Evolutionary conservation across 177 flowering plant species (phyloP), one percentile per base, ranked within the genome.

Genomic region (Vitis hybrid): DNA sequence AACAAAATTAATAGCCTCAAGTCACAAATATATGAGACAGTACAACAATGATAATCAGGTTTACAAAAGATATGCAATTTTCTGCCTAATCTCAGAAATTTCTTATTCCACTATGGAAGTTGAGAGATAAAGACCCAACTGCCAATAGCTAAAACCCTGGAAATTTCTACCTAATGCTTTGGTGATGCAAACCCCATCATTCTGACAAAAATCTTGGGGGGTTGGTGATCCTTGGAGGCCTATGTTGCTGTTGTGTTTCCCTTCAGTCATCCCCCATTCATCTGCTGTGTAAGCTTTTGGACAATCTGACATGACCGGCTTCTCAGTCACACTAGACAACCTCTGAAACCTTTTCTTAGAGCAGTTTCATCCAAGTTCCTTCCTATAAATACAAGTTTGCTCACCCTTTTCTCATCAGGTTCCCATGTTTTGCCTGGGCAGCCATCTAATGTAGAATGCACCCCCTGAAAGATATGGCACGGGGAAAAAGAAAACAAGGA

Each of bases 361-460:
- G 85, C 82, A 78, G 85, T 73, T 89, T 91, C 98, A 76, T 95
- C 96, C 81, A 95, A 84, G 78, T 89, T 86, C 72, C 90, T 89
- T 63, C 99, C 99, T 53, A 95, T 93, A 74, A 95, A 93, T 0
- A 95, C 99, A 49, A 95, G 85, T 73, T 91, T 93, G 90, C 84
- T 93, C 53, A 84, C 74, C 79, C 93, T 88, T 76, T 86, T 87
- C 81, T 95, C 98, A 32, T 88, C 89, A 3, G 90, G 76, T 30
- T 81, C 92, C 99, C 99, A 95, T 66, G 78, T 68, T 77, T 87
- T 88, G 54, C 94, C 93, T 2, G 89, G 88, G 80, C 88, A 76
- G n/a, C 95, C 87, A 73, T 93, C 97, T 58, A 91, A 86, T 14
- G 67, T 81, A 9, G 98, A 88, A 65, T 94, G 98, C 57, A 94